Base-by-base conservation (phyloP, 1,139 yeast genomes). In the Pichia sp. region DNA sequence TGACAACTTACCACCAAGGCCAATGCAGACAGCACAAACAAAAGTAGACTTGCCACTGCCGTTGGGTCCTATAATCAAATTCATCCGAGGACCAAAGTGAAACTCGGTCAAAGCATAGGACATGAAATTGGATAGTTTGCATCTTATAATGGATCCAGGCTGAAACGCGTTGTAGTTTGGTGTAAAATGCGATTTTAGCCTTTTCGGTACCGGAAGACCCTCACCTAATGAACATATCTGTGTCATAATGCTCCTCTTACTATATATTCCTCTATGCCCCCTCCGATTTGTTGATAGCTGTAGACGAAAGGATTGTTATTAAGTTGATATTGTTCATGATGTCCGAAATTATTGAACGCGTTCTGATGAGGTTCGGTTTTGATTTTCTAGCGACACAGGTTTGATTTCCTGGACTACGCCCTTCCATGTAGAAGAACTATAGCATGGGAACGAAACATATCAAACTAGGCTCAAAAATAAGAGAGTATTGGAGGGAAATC, bases 21-120 rank as follows among this genome's bases (percentile, higher is more conserved):
- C 97, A 44, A 95, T 75, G 68, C 97, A 92, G 1, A 93, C 82
- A 0, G 98, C 98, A 57, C 97, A 90, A 6, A 93, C 96, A 62
- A 93, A 81, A 0, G 99, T 90, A 50, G 95, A 85, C 67, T 95
- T 95, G 5, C 99, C 99, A 0, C 97, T 84, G 43, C 99, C 99
- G 67, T 95, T 95, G 5, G 99, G 98, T 0, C 98, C 99, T 54
- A 93, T 87, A 56, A 95, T 87, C 89, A 95, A 83, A 68, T 95
- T 95, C 67, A 95, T 75, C 2, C 85, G 78, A 0, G 98, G 97
- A 0, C 95, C 88, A 52, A 92, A 77, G 46, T 77, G 75, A 69
- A 90, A 92, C 67, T 87, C 93, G 0, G 93, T 87, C 55, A 81
- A 74, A 2, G 84, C 72, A 67, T 92, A 92, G 0, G 97, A 90